These are phyloP conservation scores for Durio zibethinus DNA, from an alignment of 345 rosid genomes.

Conservation along the genomic window DNA sequence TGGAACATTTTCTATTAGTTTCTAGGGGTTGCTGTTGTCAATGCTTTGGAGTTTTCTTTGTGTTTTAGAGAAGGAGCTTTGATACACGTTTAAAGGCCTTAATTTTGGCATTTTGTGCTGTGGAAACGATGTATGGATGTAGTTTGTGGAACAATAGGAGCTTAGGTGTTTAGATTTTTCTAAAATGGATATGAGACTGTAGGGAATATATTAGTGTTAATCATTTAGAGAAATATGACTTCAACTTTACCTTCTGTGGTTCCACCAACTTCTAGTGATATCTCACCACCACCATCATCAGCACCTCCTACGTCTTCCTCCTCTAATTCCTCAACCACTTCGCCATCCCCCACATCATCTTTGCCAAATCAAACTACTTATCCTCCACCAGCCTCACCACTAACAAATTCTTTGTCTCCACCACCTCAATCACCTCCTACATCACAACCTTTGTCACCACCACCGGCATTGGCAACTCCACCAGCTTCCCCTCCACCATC, in stretches of 20 bases:
- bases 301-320: constrained; percentile 27
- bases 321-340: constrained; percentile 35
- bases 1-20: constrained; percentile 8
- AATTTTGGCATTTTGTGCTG: neutral
- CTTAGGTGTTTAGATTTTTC: constrained; percentile 1
- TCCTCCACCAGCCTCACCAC: constrained; percentile 11
- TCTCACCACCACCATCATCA: constrained; percentile 33
- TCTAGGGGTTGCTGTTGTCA: neutral
- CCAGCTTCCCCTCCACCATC: neutral
- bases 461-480: neutral
- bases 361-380: constrained; percentile 20
- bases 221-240: constrained; percentile 39
- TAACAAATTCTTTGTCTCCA: constrained; percentile 8
- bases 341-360: constrained; percentile 41
- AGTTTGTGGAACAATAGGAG: neutral
- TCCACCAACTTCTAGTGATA: constrained; percentile 27
- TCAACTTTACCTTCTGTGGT: constrained; percentile 36
- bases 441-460: constrained; percentile 9
- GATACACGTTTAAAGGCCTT: neutral
- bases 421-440: constrained; percentile 3
- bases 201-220: constrained; percentile 3
- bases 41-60: neutral
- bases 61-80: neutral
- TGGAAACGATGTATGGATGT: neutral
- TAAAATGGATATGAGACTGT: too few relatives aligned